Evolutionary conservation across 768 basidiomycete species (phyloP).

Genomic region (Russula griseocarnosa): DNA sequence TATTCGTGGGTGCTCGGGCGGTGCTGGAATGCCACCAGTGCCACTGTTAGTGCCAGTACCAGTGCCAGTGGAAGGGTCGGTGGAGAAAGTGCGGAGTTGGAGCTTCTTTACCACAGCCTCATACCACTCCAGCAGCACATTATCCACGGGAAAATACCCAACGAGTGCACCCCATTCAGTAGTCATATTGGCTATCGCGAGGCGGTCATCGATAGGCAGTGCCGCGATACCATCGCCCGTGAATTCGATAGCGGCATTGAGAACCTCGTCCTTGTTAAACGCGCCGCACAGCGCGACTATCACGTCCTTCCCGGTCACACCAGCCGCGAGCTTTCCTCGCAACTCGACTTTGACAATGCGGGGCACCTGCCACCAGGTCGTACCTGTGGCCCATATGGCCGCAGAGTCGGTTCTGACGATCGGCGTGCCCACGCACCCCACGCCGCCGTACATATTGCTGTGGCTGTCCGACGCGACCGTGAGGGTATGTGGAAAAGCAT

Average conservation of each 20-base stretch:
- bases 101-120: conserved; percentile 65
- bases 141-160: conserved; percentile 92
- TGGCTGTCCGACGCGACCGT: conserved; percentile 97
- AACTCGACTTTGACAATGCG: conserved; percentile 94
- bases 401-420: conserved; percentile 95
- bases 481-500: conserved; percentile 92
- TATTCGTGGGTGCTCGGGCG: conserved; percentile 81
- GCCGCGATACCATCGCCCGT: conserved; percentile 79
- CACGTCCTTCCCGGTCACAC: conserved; percentile 97
- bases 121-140: conserved; percentile 82
- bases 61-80: conserved; percentile 33
- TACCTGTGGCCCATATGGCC: conserved; percentile 95
- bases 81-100: conserved; percentile 70
- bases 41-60: too few relatives aligned
- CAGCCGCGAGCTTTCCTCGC: conserved; percentile 71
- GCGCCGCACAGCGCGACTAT: conserved; percentile 95
- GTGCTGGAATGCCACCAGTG: conserved; percentile 49
- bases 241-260: conserved; percentile 97
- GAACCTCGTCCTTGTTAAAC: conserved; percentile 94
- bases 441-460: conserved; percentile 98
- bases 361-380: conserved; percentile 99
- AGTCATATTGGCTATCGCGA: conserved; percentile 99
- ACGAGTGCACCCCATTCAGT: conserved; percentile 99
- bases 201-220: conserved; percentile 82
- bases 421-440: conserved; percentile 95